Percentiles rank a stretch among this genome's conserved stretches.
Conservation (phyloP, 495 filamentous ascomycete genomes). For the Saxophila tyrrhenica region DNA sequence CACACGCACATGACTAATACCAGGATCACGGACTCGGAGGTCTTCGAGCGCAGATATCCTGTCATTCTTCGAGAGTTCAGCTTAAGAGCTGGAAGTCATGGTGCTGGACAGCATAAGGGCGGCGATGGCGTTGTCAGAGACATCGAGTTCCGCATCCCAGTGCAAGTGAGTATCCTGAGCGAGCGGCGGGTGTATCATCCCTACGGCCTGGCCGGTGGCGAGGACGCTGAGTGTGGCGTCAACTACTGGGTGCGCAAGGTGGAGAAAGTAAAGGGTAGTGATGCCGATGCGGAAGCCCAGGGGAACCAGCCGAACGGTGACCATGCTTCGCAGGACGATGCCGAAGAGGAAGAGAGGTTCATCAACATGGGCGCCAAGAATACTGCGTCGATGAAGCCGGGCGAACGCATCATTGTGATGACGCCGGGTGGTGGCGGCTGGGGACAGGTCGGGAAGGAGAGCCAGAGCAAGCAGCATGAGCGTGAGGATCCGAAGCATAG, state of each 20-base stretch:
- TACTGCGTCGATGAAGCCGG: conserved; percentile 71
- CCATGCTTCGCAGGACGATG: conserved; percentile 3
- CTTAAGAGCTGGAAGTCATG: conserved; percentile 57
- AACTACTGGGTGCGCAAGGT: conserved; percentile 80
- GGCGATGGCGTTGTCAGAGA: conserved; percentile 88
- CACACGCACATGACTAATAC: conserved; percentile 99
- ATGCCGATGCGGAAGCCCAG: conserved; percentile 4
- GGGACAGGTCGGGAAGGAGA: conserved; percentile 50
- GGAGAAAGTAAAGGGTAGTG: conserved; percentile 17
- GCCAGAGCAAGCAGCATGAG: conserved; percentile 28
- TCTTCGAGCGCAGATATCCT: conserved; percentile 92
- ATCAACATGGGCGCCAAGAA: conserved; percentile 93
- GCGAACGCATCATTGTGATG: conserved; percentile 72
- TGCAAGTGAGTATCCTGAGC: conserved; percentile 80
- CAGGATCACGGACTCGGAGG: conserved; percentile 86
- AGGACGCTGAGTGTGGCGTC: conserved; percentile 63
- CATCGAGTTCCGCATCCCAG: conserved; percentile 83
- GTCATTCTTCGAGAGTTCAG: conserved; percentile 76
- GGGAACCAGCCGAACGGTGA: conserved; percentile 17
- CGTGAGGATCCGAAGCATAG: conserved; percentile 42
- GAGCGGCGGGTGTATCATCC: conserved; percentile 80
- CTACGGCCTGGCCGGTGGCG: conserved; percentile 83
- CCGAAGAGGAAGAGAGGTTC: conserved; percentile 46
- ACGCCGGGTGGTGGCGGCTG: conserved; percentile 68
- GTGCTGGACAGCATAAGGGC: conserved; percentile 63